Evolutionary conservation across 495 filamentous ascomycete species (phyloP).

Genomic region (Podospora pseudopauciseta): DNA sequence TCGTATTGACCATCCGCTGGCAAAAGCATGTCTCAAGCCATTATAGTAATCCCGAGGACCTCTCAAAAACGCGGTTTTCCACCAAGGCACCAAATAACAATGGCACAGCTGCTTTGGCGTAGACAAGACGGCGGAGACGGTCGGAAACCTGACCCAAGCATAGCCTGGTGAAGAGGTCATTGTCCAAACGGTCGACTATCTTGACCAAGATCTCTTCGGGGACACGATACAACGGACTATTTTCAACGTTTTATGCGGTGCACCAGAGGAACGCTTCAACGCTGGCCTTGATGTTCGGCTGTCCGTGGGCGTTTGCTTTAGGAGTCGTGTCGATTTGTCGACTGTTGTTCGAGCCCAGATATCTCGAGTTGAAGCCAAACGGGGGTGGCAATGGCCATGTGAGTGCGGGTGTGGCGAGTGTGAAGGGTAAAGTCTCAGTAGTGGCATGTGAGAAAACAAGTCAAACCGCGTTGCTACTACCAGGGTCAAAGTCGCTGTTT

Average conservation of each 20-base stretch:
- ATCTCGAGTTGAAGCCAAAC: background rate
- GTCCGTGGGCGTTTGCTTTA: background rate
- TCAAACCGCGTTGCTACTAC: too few relatives aligned
- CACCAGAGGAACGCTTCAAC: background rate
- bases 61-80: background rate
- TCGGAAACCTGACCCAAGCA: background rate
- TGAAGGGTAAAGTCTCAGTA: too few relatives aligned
- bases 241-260: background rate
- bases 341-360: background rate
- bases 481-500: too few relatives aligned
- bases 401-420: too few relatives aligned
- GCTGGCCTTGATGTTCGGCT: background rate
- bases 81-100: background rate
- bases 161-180: background rate
- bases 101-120: background rate
- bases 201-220: background rate
- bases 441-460: too few relatives aligned
- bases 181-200: background rate
- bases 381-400: too few relatives aligned
- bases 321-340: background rate
- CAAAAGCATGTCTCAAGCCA: background rate
- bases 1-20: background rate
- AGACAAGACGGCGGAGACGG: background rate
- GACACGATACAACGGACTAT: background rate
- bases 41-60: background rate